Base-by-base conservation (phyloP, 495 filamentous ascomycete genomes). In the Penicillium atrosanguineum region DNA sequence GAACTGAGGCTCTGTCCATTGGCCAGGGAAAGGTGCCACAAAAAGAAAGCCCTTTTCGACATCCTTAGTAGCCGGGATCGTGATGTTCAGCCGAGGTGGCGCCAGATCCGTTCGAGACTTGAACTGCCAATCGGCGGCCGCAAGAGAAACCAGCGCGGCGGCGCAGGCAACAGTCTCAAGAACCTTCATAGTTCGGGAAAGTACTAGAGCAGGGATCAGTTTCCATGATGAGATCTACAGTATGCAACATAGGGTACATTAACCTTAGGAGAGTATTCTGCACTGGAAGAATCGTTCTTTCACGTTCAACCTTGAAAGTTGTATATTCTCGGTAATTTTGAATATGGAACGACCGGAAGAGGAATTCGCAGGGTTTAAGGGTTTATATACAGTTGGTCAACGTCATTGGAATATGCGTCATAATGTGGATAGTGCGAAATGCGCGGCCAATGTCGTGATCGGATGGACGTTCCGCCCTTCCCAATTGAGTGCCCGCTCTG, bases 101-200 rank as follows among this genome's bases (percentile, higher is more conserved):
- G 80, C 75, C n/a, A 83, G 68, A 57, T 81, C 80, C 19, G 78
- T 65, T 28, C 79, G 77, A 16, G 80, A 81, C 49, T 75, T 77
- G 67, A 76, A 81, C 52, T 80, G 76, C 79, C 79, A 83, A 62
- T 83, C 76, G 15, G 77, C 79, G 38, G 59, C 46, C 23, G 59
- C 74, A 0, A 69, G 53, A 4, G 69, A 60, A 12, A 70, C 53
- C 39, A 65, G 21, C 20, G 59, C 56, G 12, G 61, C 53, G 15
- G 64, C 54, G 37, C 57, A 60, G 29, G 69, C 39, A 28, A 63
- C 19, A 28, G 48, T 19, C 37, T 55, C 42, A 48, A 59, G 48
- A 48, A 67, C 70, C 72, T 77, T 79, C 67, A 66, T 64, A 61
- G 60, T 61, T n/a, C 41, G 38, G 25, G 44, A 34, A 47, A 39